A percentile compares a stretch with the other conserved stretches of the same genome.
These are phyloP conservation scores for Nowakowskiella sp. DNA, from an alignment of 192 early-diverging fungal genomes.

Conservation along the genomic window DNA sequence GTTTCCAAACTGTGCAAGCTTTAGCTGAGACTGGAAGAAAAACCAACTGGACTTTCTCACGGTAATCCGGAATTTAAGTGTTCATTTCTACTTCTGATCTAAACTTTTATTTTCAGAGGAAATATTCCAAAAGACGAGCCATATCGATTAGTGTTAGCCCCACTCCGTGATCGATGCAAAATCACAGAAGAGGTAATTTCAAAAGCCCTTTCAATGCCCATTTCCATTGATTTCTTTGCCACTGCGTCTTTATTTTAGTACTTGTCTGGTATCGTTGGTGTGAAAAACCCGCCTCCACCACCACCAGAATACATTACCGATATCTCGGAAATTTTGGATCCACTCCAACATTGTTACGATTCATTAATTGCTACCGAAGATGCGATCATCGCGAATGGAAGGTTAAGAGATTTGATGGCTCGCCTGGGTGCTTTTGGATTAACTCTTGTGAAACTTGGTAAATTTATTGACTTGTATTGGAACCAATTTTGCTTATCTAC, in stretches of 20 bases:
- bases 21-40: slow-evolving; percentile 13
- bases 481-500: neutral
- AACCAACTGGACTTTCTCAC: slow-evolving; percentile 19
- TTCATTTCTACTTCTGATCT: too few species aligned
- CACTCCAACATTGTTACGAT: slow-evolving; percentile 20
- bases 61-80: too few species aligned
- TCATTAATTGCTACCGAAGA: slow-evolving; percentile 14
- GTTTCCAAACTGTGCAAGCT: slow-evolving; percentile 9
- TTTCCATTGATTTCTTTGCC: too few species aligned
- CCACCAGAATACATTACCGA: slow-evolving; percentile 16
- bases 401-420: slow-evolving; percentile 10
- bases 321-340: slow-evolving; percentile 15
- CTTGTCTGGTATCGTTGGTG: slow-evolving; percentile 14
- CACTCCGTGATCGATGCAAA: slow-evolving; percentile 19
- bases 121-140: slow-evolving; percentile 24
- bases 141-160: slow-evolving; percentile 17
- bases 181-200: slow-evolving; percentile 26
- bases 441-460: slow-evolving; percentile 19
- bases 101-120: too few species aligned
- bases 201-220: too few species aligned
- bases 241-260: too few species aligned
- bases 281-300: slow-evolving; percentile 16
- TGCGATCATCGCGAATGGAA: slow-evolving; percentile 18
- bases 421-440: slow-evolving; percentile 23
- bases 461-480: neutral